Evolutionary conservation across 352 stramenopile genomes (phyloP).

Genomic region (Paralagenidium karlingii): DNA sequence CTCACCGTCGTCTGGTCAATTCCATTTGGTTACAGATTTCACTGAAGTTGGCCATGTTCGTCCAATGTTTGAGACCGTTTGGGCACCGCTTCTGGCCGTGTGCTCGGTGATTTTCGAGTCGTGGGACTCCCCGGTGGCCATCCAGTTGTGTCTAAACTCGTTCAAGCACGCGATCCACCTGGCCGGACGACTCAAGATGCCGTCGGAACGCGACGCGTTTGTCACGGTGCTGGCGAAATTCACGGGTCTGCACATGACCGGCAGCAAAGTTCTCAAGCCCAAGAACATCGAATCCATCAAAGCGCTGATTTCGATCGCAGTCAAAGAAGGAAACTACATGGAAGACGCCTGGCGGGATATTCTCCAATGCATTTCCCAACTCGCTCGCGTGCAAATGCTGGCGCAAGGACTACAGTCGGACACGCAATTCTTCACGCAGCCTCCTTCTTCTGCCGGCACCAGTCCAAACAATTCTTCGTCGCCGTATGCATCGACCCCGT

Average conservation of each 20-base stretch:
- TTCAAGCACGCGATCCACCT: constrained; percentile 94
- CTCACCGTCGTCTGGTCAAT: constrained; percentile 18
- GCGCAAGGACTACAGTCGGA: constrained; percentile 81
- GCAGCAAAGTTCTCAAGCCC: constrained; percentile 87
- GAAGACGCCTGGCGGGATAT: constrained; percentile 94
- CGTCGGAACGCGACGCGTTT: constrained; percentile 90
- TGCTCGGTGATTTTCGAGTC: constrained; percentile 96
- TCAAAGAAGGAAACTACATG: constrained; percentile 96
- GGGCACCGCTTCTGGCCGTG: constrained; percentile 92
- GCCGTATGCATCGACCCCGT: constrained; percentile 3
- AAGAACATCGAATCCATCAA: constrained; percentile 98
- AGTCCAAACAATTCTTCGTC: constrained; percentile 10
- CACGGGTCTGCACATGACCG: constrained; percentile 88
- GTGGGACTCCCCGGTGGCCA: constrained; percentile 84
- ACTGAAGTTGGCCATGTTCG: constrained; percentile 69
- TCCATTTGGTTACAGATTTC: constrained; percentile 52
- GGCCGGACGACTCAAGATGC: constrained; percentile 79
- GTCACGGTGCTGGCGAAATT: constrained; percentile 95
- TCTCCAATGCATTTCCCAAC: constrained; percentile 94
- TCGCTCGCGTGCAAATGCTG: constrained; percentile 94
- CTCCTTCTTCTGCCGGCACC: constrained; percentile 18
- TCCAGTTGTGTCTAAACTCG: constrained; percentile 90
- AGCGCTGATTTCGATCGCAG: constrained; percentile 93
- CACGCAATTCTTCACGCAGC: constrained; percentile 72
- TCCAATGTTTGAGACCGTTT: constrained; percentile 99